Conservation (phyloP, 1,284 basidiomycete genomes). For the Stereum hirsutum region DNA sequence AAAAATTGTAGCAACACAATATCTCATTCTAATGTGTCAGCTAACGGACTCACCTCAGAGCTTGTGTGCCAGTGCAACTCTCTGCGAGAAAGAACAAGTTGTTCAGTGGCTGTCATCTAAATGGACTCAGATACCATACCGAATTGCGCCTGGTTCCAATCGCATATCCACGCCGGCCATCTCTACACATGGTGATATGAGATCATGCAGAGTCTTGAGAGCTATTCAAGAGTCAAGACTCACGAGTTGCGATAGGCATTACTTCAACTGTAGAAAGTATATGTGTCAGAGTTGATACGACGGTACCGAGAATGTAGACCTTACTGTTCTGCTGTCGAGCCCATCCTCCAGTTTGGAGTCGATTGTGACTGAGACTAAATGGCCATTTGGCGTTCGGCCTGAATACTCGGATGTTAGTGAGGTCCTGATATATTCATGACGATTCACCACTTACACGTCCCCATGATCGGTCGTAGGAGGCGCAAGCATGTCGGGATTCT, state of each 20-base stretch:
- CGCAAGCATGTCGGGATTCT: conserved; percentile 56
- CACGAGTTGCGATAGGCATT: conserved; percentile 55
- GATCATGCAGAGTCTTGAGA: conserved; percentile 6
- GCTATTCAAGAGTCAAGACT: conserved; percentile 3
- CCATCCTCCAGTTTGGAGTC: conserved; percentile 67
- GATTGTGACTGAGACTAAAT: conserved; percentile 59
- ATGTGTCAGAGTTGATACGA: conserved; percentile 4
- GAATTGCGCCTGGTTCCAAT: conserved; percentile 51
- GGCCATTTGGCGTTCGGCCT: conserved; percentile 66
- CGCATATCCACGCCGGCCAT: conserved; percentile 69
- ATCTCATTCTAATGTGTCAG: conserved; percentile 5
- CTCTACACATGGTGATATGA: conserved; percentile 19
- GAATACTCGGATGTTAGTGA: conserved; percentile 1
- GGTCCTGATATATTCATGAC: background rate
- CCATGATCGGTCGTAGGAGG: conserved; percentile 65
- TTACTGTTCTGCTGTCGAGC: conserved; percentile 59
- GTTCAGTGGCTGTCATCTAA: background rate
- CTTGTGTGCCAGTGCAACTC: conserved; percentile 72
- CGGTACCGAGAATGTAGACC: conserved; percentile 9
- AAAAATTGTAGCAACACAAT: background rate
- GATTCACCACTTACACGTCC: conserved; percentile 34
- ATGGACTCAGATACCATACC: conserved; percentile 26
- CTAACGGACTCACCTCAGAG: conserved; percentile 35
- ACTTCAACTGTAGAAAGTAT: conserved; percentile 28
- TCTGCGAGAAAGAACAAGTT: conserved; percentile 21